Base-by-base conservation (phyloP, 148 eudicot genomes). In the Agrostemma githago region DNA sequence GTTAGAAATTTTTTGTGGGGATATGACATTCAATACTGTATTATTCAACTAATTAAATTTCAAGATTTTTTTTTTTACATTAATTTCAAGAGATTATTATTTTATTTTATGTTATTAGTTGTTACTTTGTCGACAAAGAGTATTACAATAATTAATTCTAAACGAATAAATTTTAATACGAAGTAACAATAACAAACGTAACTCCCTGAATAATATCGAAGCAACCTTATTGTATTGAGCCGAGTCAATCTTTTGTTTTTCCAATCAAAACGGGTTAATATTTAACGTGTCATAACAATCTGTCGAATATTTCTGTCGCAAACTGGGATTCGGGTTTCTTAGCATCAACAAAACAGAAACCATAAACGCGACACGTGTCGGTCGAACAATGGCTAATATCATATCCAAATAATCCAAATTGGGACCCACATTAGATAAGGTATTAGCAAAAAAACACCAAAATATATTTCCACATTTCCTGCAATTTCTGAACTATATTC, bases 341-440 rank as follows among this genome's bases (percentile, higher is more conserved):
- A 26, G 34, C 34, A 26, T 26, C 66, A 83, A 83, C 79, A 82
- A 72, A 39, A 60, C 70, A 62, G 43, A 5, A 66, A 76, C 72
- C 3, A 72, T 20, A 62, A 61, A 53, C 37, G 8, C 53, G 15
- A 48, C 76, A 84, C 61, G 15, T 81, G 84, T 69, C 78, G 73
- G 4, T 2, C 54, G 65, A 9, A 14, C 63, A 84, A 4, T 78
- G 78, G 86, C 14, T 64, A 69, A 46, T 21, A 63, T 46, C 48
- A 77, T 83, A 84, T 84, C 86, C 86, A 78, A 75, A 74, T 62
- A 72, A 75, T 81, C 84, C 84, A 81, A 72, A 42, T 71, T 71
- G 44, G 63, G 77, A 67, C 72, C 56, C n/a, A 43, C 71, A 66
- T 16, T 38, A 83, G 81, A 83, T 79, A 83, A 79, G 85, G 77